Evolutionary conservation across 257 asterid species (phyloP).

Genomic region (Plectranthus barbatus): DNA sequence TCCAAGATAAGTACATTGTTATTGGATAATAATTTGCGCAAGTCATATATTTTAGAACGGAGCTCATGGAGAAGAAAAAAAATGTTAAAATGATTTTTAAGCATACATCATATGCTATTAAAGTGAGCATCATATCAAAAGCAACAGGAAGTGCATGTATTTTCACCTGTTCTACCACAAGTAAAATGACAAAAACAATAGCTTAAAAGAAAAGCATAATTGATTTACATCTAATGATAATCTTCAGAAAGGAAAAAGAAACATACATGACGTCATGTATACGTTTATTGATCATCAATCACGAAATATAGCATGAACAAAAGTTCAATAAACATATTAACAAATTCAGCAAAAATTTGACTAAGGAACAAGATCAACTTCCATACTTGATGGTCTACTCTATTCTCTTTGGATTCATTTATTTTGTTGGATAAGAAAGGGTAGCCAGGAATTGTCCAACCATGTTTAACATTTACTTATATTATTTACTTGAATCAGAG

Average conservation of each 20-base stretch:
- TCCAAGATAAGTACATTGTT: background rate
- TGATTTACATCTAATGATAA: background rate
- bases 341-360: no score
- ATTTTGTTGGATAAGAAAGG: background rate
- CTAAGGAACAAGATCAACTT: no score
- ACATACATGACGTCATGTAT: no score
- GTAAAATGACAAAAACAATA: no score
- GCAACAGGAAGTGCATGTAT: background rate
- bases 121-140: background rate
- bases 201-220: background rate
- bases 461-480: background rate
- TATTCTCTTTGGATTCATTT: background rate
- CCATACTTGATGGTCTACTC: background rate
- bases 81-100: background rate
- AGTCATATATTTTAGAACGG: background rate
- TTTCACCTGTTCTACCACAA: no score
- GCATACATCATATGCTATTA: slow-evolving; percentile 1
- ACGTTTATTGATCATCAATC: no score
- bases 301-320: no score
- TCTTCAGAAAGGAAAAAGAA: background rate
- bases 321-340: no score
- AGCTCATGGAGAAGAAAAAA: no score
- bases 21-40: background rate
- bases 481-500: background rate
- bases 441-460: background rate